Evolutionary conservation across 2,329 filamentous ascomycete species (phyloP).

Genomic region (Rugonectria rugulosa): DNA sequence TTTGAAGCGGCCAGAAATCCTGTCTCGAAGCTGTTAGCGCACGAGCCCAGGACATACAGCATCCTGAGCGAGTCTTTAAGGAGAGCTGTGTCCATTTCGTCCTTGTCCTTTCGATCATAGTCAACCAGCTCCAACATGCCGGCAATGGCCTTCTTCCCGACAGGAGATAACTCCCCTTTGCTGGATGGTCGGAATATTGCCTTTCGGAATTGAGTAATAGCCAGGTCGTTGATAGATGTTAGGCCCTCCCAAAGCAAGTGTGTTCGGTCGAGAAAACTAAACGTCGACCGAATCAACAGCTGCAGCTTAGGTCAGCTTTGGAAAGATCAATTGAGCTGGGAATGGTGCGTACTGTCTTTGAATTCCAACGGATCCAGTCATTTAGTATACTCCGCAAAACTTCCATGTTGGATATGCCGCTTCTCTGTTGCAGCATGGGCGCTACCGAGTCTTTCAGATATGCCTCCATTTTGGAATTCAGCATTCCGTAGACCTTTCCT

Average conservation of each 20-base stretch:
- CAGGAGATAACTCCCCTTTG: conserved; percentile 18
- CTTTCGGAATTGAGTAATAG: conserved; percentile 76
- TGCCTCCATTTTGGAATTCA: conserved; percentile 70
- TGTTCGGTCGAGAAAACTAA: conserved; percentile 92
- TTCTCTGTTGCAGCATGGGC: conserved; percentile 58
- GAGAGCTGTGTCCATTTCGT: conserved; percentile 67
- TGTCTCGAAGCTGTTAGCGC: conserved; percentile 81
- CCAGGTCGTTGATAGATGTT: conserved; percentile 81
- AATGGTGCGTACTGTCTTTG: conserved; percentile 68
- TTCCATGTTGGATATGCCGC: conserved; percentile 64
- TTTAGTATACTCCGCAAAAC: conserved; percentile 63
- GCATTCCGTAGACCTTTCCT: conserved; percentile 68
- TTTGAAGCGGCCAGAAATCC: conserved; percentile 73
- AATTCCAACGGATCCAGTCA: conserved; percentile 80
- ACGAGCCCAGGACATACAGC: conserved; percentile 85
- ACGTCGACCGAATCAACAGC: conserved; percentile 83
- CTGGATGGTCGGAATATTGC: conserved; percentile 54
- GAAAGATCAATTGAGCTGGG: neutral
- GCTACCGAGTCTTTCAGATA: conserved; percentile 72
- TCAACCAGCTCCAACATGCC: conserved; percentile 79
- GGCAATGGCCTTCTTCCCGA: conserved; percentile 46
- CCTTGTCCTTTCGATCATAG: conserved; percentile 68
- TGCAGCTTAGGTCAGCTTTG: conserved; percentile 42
- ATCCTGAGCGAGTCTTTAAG: conserved; percentile 80
- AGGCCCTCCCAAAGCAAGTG: conserved; percentile 79